These are phyloP conservation scores for Fusarium sp. DNA, from an alignment of 2,329 filamentous ascomycete species.

Conservation along the genomic window DNA sequence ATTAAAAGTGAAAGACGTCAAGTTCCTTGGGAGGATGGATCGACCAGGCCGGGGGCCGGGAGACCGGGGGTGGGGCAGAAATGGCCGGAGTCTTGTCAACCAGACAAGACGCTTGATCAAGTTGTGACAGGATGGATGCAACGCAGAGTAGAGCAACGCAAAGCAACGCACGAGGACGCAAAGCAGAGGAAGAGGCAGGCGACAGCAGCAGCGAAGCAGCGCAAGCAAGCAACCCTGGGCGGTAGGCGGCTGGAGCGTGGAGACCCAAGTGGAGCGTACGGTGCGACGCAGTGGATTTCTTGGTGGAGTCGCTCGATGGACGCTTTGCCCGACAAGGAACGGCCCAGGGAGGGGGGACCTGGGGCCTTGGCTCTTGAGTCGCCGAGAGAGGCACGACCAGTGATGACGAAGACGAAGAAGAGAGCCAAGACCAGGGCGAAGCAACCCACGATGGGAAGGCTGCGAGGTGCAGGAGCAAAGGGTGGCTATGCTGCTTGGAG, in stretches of 20 bases:
- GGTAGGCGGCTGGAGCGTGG: conserved; percentile 40
- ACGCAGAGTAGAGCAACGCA: conserved; percentile 25
- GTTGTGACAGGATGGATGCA: conserved; percentile 32
- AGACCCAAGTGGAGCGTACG: conserved; percentile 34
- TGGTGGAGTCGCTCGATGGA: conserved; percentile 33
- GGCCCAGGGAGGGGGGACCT: conserved; percentile 24
- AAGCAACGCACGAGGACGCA: conserved; percentile 4
- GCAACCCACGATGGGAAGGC: conserved; percentile 9
- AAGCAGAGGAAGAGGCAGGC: conserved; percentile 6
- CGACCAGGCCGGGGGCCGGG: conserved; percentile 42
- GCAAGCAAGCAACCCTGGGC: conserved; percentile 24
- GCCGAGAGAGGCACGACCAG: conserved; percentile 11
- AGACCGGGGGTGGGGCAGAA: conserved; percentile 45
- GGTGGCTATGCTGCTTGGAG: conserved; percentile 11
- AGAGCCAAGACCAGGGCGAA: conserved; percentile 27
- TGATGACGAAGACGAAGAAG: conserved; percentile 25
- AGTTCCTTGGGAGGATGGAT: conserved; percentile 43
- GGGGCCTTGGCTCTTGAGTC: conserved; percentile 16
- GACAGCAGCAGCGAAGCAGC: conserved; percentile 6
- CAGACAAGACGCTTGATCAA: conserved; percentile 40
- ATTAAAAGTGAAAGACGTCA: conserved; percentile 47
- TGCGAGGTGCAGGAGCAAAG: background rate
- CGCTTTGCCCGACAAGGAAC: conserved; percentile 42
- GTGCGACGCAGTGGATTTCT: conserved; percentile 29
- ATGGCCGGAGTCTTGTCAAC: conserved; percentile 37